These are phyloP conservation scores for Eucalyptus sp. DNA, from an alignment of 345 rosid genomes.

Conservation along the genomic window DNA sequence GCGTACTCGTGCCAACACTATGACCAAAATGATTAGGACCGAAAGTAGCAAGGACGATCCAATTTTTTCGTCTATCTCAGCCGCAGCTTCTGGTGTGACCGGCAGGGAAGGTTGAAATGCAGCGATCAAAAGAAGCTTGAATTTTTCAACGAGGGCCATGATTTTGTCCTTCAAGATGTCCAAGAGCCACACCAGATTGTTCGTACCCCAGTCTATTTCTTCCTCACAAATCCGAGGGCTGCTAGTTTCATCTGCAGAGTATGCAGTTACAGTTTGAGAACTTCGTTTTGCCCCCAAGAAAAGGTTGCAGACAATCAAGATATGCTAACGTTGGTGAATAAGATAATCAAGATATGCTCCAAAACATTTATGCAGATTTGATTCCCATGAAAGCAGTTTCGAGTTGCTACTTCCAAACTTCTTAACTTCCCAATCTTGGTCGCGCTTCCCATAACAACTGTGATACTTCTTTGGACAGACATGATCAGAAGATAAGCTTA, in stretches of 20 bases:
- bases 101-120: slow-evolving; percentile 1
- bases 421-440: neutral
- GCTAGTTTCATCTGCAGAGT: neutral
- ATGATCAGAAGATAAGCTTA: neutral
- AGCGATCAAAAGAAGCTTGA: slow-evolving; percentile 12
- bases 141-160: slow-evolving; percentile 12
- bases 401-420: neutral
- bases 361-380: neutral
- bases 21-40: slow-evolving; percentile 24
- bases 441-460: neutral
- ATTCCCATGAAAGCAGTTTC: neutral
- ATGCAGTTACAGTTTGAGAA: neutral
- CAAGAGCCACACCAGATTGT: slow-evolving; percentile 20
- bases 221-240: neutral
- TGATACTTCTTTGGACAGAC: neutral
- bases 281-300: neutral
- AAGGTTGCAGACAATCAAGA: neutral
- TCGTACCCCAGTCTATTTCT: neutral
- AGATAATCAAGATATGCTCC: neutral
- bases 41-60: slow-evolving; percentile 32
- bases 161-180: slow-evolving; percentile 16
- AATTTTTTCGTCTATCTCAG: slow-evolving; percentile 9
- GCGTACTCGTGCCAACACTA: slow-evolving; percentile 16
- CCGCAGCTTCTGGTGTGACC: neutral
- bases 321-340: neutral